Evolutionary conservation across 768 basidiomycete species (phyloP).

Genomic region (Boletus subparvulus): DNA sequence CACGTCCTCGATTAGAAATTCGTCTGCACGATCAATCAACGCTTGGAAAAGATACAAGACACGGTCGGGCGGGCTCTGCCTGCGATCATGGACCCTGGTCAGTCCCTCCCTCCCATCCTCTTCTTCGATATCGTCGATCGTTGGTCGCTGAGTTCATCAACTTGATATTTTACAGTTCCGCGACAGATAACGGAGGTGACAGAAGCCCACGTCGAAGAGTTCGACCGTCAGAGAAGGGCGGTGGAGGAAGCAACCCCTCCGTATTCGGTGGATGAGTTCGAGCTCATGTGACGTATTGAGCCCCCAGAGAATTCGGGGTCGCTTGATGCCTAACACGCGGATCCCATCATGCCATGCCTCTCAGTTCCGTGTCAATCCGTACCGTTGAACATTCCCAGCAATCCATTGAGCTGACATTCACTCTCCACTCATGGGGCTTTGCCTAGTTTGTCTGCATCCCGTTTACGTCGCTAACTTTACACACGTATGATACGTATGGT

Average conservation of each 20-base stretch:
- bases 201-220: constrained; percentile 13
- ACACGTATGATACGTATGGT: not conserved
- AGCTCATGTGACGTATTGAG: constrained; percentile 9
- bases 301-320: not conserved
- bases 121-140: not conserved
- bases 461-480: not conserved
- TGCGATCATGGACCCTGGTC: constrained; percentile 11
- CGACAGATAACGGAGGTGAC: constrained; percentile 12
- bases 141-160: not conserved
- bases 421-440: not conserved
- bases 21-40: constrained; percentile 8
- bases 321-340: not conserved
- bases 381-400: not conserved
- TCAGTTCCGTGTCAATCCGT: not conserved
- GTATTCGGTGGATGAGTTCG: constrained; percentile 14
- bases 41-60: constrained; percentile 13
- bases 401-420: not conserved
- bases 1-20: constrained; percentile 6
- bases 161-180: constrained; percentile 4
- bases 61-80: constrained; percentile 12
- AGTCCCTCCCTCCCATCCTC: not conserved
- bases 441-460: not conserved
- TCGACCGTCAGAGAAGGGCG: not conserved
- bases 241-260: constrained; percentile 3
- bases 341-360: not conserved